These are phyloP conservation scores for Didymosphaeria variabile DNA, from an alignment of 2,329 filamentous ascomycete genomes.

Conservation along the genomic window DNA sequence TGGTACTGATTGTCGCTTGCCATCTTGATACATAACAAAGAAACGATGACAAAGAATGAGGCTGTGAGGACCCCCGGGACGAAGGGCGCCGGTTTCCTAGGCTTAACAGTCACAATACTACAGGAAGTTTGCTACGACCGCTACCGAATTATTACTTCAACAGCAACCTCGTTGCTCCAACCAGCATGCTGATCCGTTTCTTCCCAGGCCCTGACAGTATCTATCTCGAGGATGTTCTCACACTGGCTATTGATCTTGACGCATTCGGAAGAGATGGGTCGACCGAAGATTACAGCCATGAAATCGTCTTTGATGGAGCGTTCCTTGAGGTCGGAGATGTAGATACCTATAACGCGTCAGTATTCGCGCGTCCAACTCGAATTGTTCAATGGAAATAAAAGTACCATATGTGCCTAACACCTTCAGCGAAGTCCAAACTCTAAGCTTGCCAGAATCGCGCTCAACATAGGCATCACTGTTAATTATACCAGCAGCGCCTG, in stretches of 20 bases:
- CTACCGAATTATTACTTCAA: constrained; percentile 45
- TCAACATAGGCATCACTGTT: constrained; percentile 67
- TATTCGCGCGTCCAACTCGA: background rate
- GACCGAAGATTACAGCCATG: constrained; percentile 77
- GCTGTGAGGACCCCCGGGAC: background rate
- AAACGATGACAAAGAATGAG: background rate
- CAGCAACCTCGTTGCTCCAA: constrained; percentile 71
- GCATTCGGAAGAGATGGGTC: constrained; percentile 72
- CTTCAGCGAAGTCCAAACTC: constrained; percentile 76
- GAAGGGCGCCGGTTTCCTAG: too few species aligned
- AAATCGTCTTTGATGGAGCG: constrained; percentile 71
- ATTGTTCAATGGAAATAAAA: background rate
- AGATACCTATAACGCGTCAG: constrained; percentile 66
- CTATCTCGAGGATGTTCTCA: constrained; percentile 74
- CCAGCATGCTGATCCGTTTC: constrained; percentile 73
- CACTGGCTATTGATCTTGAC: constrained; percentile 67
- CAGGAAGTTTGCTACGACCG: background rate
- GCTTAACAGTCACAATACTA: background rate
- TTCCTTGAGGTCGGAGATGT: constrained; percentile 73
- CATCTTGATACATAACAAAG: too few species aligned
- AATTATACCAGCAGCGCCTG: constrained; percentile 80
- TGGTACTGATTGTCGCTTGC: too few species aligned
- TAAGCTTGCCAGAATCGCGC: constrained; percentile 66
- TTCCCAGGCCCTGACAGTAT: constrained; percentile 79
- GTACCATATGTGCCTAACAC: constrained; percentile 78